A percentile compares a stretch with the other conserved stretches of the same genome.
Conservation (phyloP, 345 rosid species). For the Lepidium didymum region DNA sequence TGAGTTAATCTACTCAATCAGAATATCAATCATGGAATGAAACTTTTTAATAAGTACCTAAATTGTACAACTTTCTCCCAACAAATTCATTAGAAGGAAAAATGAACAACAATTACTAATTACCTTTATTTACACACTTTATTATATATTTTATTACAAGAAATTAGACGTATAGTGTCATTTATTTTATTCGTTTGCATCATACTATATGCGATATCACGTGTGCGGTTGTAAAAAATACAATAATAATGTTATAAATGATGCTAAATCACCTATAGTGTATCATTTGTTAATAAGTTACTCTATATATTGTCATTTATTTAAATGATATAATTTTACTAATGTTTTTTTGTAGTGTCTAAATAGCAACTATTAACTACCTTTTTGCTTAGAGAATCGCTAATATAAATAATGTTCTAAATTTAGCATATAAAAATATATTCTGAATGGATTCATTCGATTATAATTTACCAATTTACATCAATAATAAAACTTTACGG, state of each 20-base stretch:
- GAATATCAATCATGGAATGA: not conserved
- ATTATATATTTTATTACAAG: too few relatives aligned
- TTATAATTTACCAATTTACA: not conserved
- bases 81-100: not conserved
- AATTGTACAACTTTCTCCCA: not conserved
- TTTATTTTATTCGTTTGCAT: too few relatives aligned
- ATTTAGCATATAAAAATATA: not conserved
- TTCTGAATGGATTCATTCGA: not conserved
- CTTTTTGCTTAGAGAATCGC: not conserved
- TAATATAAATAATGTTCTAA: not conserved
- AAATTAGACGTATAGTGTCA: too few relatives aligned
- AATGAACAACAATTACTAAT: not conserved
- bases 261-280: too few relatives aligned
- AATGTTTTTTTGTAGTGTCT: too few relatives aligned
- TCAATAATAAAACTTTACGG: conserved; percentile 12
- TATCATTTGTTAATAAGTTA: too few relatives aligned
- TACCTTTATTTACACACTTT: not conserved
- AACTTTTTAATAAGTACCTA: not conserved
- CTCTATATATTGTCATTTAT: too few relatives aligned
- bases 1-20: too few relatives aligned
- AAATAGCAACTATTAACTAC: not conserved
- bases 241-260: too few relatives aligned
- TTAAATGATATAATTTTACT: too few relatives aligned
- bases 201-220: too few relatives aligned
- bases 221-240: too few relatives aligned